Base-by-base conservation (phyloP, 169 alveolate species). In the Ichthyophthirius multifiliis region DNA sequence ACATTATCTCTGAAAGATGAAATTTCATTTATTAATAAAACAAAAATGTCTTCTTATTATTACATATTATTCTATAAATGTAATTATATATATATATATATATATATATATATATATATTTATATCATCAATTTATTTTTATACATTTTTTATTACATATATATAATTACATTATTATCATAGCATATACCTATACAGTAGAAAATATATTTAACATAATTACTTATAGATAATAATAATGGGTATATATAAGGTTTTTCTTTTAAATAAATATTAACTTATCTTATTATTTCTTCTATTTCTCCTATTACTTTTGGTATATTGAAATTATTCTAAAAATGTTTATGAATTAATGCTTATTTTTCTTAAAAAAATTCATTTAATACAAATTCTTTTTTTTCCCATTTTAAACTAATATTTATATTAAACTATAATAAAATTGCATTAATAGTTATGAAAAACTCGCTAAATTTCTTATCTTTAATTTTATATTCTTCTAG, bases 401-500 rank as follows among this genome's bases (percentile, higher is more conserved):
- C 89, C 89, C 94, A 90, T 73, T 93, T 95, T 76, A 92, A 89
- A 30, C 83, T 74, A 30, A 65, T 74, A 55, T 90, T 74, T 2
- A 96, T 75, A 31, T 77, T 80, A 35, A 75, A 79, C 27, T 91
- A 67, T 79, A 98, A 90, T 16, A 96, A 79, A 76, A 92, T 88
- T 39, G 98, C 97, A 45, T 93, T 93, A 18, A 94, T 84, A 76
- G 94, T 90, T 30, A 97, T 90, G 91, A 98, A 98, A 86, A 98
- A 98, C 84, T 97, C 98, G 23, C 83, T 80, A 63, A 97, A 94
- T 12, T 90, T 87, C 64, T 96, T 94, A 83, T 98, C 99, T 35
- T 97, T 97, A 20, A 91, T 96, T 44, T 96, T 84, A 3, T 99
- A 98, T 86, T 98, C 99, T 74, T 91, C 86, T 92, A 98, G 84